phyloP scores from a whole-genome alignment of 352 stramenopile species.

The Pythium pyrilobum region DNA sequence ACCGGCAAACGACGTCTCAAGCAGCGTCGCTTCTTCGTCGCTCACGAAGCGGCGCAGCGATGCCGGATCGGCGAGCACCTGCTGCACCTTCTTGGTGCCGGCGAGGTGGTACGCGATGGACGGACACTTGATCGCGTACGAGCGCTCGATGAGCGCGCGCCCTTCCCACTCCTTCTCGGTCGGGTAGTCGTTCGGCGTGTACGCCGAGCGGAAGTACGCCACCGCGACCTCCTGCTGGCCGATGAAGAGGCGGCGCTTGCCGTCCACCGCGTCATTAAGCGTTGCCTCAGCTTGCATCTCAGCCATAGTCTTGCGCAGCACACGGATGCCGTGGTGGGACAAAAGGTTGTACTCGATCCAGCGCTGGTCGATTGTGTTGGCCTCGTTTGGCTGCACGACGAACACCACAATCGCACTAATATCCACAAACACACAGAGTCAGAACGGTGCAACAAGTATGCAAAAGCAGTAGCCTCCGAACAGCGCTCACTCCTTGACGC shows the following conservation, averaged over 20 bases:
- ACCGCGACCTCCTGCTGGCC: conserved; percentile 86
- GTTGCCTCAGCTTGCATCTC: conserved; percentile 42
- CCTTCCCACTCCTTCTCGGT: conserved; percentile 88
- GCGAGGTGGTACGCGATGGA: conserved; percentile 95
- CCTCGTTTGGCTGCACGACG: conserved; percentile 86
- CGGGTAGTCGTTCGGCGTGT: conserved; percentile 96
- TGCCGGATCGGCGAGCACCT: conserved; percentile 85
- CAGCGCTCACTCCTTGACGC: conserved; percentile 50
- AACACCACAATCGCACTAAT: conserved; percentile 82
- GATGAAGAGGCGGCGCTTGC: conserved; percentile 46
- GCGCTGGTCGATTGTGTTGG: conserved; percentile 91
- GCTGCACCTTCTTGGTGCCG: conserved; percentile 98
- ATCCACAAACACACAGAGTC: background rate
- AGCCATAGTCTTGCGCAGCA: conserved; percentile 71
- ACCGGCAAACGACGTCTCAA: conserved; percentile 93
- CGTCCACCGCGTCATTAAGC: conserved; percentile 24
- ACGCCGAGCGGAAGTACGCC: conserved; percentile 95
- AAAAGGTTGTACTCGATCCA: conserved; percentile 92
- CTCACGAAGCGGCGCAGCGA: conserved; percentile 90
- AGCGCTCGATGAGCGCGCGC: conserved; percentile 86
- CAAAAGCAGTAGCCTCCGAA: background rate
- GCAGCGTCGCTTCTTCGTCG: conserved; percentile 44
- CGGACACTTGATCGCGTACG: conserved; percentile 94
- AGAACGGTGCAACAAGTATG: background rate
- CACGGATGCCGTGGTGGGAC: conserved; percentile 71